Conservation (phyloP, 768 basidiomycete genomes). For the Chiua virens region DNA sequence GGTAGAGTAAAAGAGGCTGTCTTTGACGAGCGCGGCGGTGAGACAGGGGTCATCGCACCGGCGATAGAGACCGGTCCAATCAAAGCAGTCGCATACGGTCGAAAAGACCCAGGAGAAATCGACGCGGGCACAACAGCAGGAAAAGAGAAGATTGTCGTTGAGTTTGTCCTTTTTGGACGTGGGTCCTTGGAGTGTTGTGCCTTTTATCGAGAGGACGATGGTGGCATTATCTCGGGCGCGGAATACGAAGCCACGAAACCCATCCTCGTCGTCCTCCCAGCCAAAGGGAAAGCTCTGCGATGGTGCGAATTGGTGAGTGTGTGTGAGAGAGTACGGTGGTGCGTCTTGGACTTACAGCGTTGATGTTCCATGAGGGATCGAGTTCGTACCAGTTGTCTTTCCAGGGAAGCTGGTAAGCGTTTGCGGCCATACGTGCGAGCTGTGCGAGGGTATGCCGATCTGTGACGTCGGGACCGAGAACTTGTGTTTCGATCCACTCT, state of each 20-base stretch:
- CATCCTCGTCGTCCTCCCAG: slow-evolving; percentile 65
- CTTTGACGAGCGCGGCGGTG: slow-evolving; percentile 78
- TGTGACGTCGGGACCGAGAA: slow-evolving; percentile 74
- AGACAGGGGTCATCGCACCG: slow-evolving; percentile 82
- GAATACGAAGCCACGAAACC: slow-evolving; percentile 91
- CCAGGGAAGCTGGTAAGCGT: slow-evolving; percentile 81
- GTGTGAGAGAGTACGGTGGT: slow-evolving; percentile 1
- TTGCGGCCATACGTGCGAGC: slow-evolving; percentile 84
- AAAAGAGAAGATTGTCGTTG: slow-evolving; percentile 87
- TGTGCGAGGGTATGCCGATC: slow-evolving; percentile 79
- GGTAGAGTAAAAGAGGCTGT: slow-evolving; percentile 89
- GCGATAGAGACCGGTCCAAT: slow-evolving; percentile 47
- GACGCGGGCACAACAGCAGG: slow-evolving; percentile 92
- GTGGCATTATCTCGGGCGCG: slow-evolving; percentile 76
- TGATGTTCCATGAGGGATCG: slow-evolving; percentile 67
- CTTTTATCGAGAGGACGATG: slow-evolving; percentile 86
- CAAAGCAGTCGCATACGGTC: slow-evolving; percentile 87
- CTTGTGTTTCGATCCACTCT: slow-evolving; percentile 66
- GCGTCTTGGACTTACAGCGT: slow-evolving; percentile 34
- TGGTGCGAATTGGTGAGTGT: slow-evolving; percentile 1
- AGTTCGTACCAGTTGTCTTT: slow-evolving; percentile 80
- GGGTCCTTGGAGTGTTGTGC: slow-evolving; percentile 80
- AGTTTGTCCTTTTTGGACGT: slow-evolving; percentile 91
- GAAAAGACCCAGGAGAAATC: slow-evolving; percentile 84
- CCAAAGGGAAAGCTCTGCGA: slow-evolving; percentile 76